Base-by-base conservation (phyloP, 306 rosid species). In the Pyrus communis region DNA sequence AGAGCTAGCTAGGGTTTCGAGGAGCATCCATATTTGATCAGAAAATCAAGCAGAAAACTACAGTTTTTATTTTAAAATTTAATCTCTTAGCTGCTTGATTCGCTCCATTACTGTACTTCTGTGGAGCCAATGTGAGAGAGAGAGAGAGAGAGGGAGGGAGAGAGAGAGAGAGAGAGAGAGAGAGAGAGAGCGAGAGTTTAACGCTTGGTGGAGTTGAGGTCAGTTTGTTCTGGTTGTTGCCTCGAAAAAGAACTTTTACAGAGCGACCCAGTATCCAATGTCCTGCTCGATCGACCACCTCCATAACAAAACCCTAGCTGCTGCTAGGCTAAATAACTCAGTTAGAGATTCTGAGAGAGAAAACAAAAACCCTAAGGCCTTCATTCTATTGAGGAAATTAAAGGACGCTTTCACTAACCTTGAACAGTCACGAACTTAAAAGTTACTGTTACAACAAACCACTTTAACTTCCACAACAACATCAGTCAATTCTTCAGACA, bases 241-340 rank as follows among this genome's bases (percentile, higher is more conserved):
- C 98, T 93, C 93, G 97, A 83, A 87, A 93, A 93, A 80, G 91
- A 91, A 82, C 88, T 75, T 88, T 88, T 79, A 75, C 45, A 28
- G 93, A 87, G 77, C 55, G 96, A 85, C 93, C 88, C 97, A 83
- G 76, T 85, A 78, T 85, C 96, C 96, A 82, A 93, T 85, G 93
- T 84, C 80, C 78, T 27, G 73, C 87, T 78, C 75, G 46, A 78
- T 89, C 86, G 7, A 13, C 70, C 15, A 18, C 70, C 23, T 19
- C 52, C 17, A 72, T 75, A 9, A 78, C 57, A 71, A 54, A 76
- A 91, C 84, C 93, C 92, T 89, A 80, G 64, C 55, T 54, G 71
- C 74, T 22, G 9, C 42, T 38, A 7, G 42, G 42, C 42, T n/a
- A 74, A 85, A 58, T 31, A 52, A 30, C 38, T 43, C n/a, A 64